Base-by-base conservation (phyloP, 805 yeast species). In the Tetrapisispora arboricola region DNA sequence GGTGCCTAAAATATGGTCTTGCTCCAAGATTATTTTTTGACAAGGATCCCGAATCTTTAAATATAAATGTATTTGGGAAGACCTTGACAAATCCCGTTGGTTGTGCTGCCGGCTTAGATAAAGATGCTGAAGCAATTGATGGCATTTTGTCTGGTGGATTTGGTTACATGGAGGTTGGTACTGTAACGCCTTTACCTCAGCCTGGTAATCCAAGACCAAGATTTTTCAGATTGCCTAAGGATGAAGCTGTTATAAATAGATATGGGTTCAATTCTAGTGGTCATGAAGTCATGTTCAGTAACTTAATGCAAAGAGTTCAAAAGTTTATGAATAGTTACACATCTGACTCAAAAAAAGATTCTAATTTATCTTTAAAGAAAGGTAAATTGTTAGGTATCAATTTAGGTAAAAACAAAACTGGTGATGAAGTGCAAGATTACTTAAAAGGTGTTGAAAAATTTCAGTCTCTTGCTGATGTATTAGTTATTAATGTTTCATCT, bases 231-330 rank as follows among this genome's bases (percentile, higher is more conserved):
- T 69, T 90, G 44, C 76, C 83, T 6, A 68, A 75, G 48, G 96
- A 90, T 60, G 82, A 76, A 42, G 96, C 96, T 4, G 95, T 90
- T 32, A 85, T 88, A 51, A 90, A 90, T 66, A 72, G 97, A 47
- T 90, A 88, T 58, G 97, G 97, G 2, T 88, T 90, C 71, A 90
- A 90, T 58, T 87, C 96, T 4, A 72, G 75, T 36, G 97, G 97
- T 33, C 96, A 87, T 58, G 74, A 76, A 48, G 72, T 65, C 26
- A 95, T 88, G 19, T 64, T 79, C 40, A 76, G 76, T 2, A 71
- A 79, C n/a, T 68, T 88, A 53, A 72, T 78, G 49, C 51, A 73
- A 31, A 76, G 97, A 51, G 71, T 81, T 42, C 69, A 68, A 34
- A 66, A 66, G 32, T 65, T 64, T 32, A 39, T 55, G 33, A 48